Percentiles rank a stretch among this genome's conserved stretches.
phyloP scores from a whole-genome alignment of 2,329 filamentous ascomycete species.

The Calonectria fujianensis region DNA sequence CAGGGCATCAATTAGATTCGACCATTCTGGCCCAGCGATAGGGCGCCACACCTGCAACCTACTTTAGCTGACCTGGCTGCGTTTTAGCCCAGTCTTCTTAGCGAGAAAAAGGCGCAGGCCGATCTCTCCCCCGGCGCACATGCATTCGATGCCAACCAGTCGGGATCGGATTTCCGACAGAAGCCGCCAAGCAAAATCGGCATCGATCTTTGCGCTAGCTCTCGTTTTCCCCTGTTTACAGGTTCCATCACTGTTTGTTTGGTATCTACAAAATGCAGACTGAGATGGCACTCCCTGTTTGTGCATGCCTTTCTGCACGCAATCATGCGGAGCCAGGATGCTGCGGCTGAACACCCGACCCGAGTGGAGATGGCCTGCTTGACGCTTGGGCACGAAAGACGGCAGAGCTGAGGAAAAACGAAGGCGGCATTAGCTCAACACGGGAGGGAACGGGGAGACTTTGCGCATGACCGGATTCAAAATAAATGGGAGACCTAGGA shows the following conservation, averaged over 20 bases:
- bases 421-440: conserved; percentile 14
- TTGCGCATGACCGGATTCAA: background rate
- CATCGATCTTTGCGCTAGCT: background rate
- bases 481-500: background rate
- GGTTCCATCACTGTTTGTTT: background rate
- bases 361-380: background rate
- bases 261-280: background rate
- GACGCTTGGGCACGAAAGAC: background rate
- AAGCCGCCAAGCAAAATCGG: background rate
- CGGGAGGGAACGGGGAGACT: background rate
- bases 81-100: background rate
- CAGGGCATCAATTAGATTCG: conserved; percentile 1
- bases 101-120: background rate
- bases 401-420: background rate
- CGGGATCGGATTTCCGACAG: background rate
- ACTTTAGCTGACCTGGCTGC: background rate
- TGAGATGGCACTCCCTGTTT: background rate
- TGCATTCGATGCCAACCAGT: background rate
- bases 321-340: background rate
- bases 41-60: conserved; percentile 13
- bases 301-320: background rate
- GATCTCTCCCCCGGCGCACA: background rate
- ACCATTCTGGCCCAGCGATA: background rate
- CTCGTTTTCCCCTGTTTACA: background rate
- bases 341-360: conserved; percentile 6